phyloP scores from a whole-genome alignment of 331 rosid species.

The Cydonia oblonga region DNA sequence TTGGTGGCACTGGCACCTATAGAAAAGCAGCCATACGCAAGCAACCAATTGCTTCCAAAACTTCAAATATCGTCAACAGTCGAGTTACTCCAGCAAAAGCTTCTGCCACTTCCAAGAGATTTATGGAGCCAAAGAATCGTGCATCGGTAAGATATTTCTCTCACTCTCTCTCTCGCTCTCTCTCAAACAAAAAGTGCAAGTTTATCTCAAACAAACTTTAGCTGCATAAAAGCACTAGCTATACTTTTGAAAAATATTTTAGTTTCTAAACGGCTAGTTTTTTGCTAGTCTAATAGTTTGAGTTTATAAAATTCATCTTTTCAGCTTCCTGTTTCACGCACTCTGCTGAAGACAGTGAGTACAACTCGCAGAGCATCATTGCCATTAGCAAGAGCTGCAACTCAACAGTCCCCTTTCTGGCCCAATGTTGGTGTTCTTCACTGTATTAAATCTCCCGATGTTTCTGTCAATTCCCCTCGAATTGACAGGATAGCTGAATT shows the following conservation, averaged over 20 bases:
- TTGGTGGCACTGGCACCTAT: conserved; percentile 29
- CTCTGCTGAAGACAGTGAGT: conserved; percentile 29
- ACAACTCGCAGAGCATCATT: conserved; percentile 74
- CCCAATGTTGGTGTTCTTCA: conserved; percentile 37
- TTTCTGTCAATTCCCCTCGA: conserved; percentile 94
- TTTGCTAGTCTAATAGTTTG: conserved; percentile 6
- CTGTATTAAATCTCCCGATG: conserved; percentile 54
- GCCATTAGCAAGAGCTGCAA: conserved; percentile 46
- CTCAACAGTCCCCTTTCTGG: conserved; percentile 29
- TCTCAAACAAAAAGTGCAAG: not conserved
- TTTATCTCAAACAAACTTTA: not conserved
- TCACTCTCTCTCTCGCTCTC: no score
- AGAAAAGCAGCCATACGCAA: conserved; percentile 36
- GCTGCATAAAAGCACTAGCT: not conserved
- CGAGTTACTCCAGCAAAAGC: conserved; percentile 32
- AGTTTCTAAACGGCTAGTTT: not conserved
- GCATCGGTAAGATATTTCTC: conserved; percentile 35
- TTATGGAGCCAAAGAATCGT: conserved; percentile 38
- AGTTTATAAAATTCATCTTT: conserved; percentile 18
- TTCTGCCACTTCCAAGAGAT: conserved; percentile 39
- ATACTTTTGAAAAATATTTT: not conserved
- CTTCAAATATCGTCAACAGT: conserved; percentile 30
- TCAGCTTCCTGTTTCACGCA: conserved; percentile 46
- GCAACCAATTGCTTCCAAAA: conserved; percentile 39
- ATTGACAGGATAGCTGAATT: conserved; percentile 94